phyloP scores from a whole-genome alignment of 2,329 filamentous ascomycete genomes.

The Fusarium anguioides region DNA sequence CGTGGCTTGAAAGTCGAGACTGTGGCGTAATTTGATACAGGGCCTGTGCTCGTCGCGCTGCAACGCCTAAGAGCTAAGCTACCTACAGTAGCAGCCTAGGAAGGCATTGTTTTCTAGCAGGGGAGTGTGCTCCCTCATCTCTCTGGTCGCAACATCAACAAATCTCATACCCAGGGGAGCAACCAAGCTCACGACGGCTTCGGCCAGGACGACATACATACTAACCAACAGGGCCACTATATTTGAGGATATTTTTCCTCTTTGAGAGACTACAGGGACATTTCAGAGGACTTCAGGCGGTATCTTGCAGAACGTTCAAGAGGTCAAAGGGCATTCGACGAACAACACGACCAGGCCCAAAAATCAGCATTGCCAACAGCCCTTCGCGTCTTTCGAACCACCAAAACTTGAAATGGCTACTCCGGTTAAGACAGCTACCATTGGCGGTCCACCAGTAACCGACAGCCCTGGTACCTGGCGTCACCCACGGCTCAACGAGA shows the following conservation, averaged over 20 bases:
- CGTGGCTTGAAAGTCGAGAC: constrained; percentile 25
- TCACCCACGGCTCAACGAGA: constrained; percentile 89
- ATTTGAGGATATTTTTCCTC: not conserved
- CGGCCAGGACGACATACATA: constrained; percentile 46
- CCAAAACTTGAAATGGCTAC: constrained; percentile 45
- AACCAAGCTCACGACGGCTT: constrained; percentile 47
- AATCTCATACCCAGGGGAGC: constrained; percentile 44
- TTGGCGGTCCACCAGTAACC: constrained; percentile 54
- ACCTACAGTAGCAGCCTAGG: constrained; percentile 13
- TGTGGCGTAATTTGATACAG: constrained; percentile 22
- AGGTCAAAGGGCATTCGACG: constrained; percentile 1
- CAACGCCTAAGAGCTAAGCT: constrained; percentile 37
- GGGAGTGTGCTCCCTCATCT: constrained; percentile 32
- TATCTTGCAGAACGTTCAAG: constrained; percentile 12
- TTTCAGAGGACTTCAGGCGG: not conserved
- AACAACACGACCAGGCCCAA: constrained; percentile 3
- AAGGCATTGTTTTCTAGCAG: constrained; percentile 40
- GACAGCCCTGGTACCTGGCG: constrained; percentile 85
- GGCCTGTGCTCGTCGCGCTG: constrained; percentile 39
- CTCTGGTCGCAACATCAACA: constrained; percentile 48
- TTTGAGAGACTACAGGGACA: not conserved
- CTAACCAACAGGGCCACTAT: constrained; percentile 46
- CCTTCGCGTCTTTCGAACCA: not conserved
- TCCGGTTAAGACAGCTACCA: constrained; percentile 51
- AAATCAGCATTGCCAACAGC: not conserved